Percentiles rank a stretch among this genome's conserved stretches.
phyloP scores from a whole-genome alignment of 805 yeast genomes.

The Cyberlindnera mrakii region DNA sequence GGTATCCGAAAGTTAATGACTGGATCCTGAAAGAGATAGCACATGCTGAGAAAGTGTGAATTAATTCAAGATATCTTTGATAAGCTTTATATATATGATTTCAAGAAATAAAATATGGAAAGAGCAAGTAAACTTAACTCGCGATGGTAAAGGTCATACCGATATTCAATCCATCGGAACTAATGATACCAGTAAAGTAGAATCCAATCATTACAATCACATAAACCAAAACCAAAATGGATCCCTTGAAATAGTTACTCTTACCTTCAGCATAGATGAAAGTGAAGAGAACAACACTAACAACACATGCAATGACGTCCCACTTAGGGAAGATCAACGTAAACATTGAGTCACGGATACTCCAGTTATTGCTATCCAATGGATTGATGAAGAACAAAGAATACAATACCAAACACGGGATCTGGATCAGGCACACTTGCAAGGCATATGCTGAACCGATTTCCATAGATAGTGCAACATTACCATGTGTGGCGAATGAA shows the following conservation, averaged over 20 bases:
- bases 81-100: not conserved
- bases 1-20: conserved; percentile 37
- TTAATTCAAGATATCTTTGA: not conserved
- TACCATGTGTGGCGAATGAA: conserved; percentile 93
- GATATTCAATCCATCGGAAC: conserved; percentile 1
- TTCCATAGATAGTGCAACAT: conserved; percentile 94
- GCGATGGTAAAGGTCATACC: conserved; percentile 5
- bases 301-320: conserved; percentile 84
- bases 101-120: not conserved
- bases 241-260: conserved; percentile 93
- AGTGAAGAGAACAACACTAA: conserved; percentile 83
- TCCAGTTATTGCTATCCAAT: conserved; percentile 21
- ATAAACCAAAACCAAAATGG: conserved; percentile 76
- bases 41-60: conserved; percentile 3
- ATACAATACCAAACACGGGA: conserved; percentile 81
- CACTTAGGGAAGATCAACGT: conserved; percentile 89
- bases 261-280: conserved; percentile 96
- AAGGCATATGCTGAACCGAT: conserved; percentile 96
- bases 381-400: conserved; percentile 48
- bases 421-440: conserved; percentile 90
- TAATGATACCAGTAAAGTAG: conserved; percentile 42
- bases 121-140: not conserved
- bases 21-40: conserved; percentile 25
- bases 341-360: conserved; percentile 45
- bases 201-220: conserved; percentile 75